Evolutionary conservation across 495 filamentous ascomycete species (phyloP), one percentile per base, ranked within the genome.

Genomic region (Pyrenula aspistea): DNA sequence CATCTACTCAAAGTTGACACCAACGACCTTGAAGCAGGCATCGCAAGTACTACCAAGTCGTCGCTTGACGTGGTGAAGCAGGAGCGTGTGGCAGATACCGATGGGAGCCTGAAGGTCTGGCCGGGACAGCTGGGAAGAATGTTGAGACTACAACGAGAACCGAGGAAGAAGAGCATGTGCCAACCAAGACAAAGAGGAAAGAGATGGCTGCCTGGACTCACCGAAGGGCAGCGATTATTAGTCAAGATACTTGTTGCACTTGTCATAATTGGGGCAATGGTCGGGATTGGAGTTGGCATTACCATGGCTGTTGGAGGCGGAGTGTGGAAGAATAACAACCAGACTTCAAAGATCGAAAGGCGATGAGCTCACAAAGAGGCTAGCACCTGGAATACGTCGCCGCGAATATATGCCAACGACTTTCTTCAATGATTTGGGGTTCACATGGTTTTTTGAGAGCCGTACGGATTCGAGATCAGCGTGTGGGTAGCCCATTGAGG

Each of bases 241-340:
- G 60, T 77, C 22, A 80, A 85, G 63, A 69, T 77, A 3, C 60
- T 75, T 21, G 72, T 85, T 48, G 81, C 78, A 0, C 57, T 85
- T 19, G 55, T 83, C 21, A 70, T 81, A 2, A 65, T 85, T n/a
- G 83, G 75, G 2, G 70, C 71, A 22, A 82, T 82, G 62, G 76
- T 84, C 12, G 82, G 77, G 1, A 71, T 87, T 50, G 82, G 81
- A 22, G 61, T 87, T 57, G 83, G 83, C 8, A 83, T 87, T 55
- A 80, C 75, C 2, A 75, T 70, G 25, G 80, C 79, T 2, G 82
- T 85, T 1, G 80, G 80, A 25, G 81, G 78, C 10, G 79, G 80
- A 1, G 74, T 79, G 12, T 84, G 80, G 75, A 75, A 66, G 56
- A 66, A 60, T 1, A 63, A 67, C 55, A 56, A 72, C 11, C 59